Percentiles rank a stretch among this genome's conserved stretches.
These are phyloP conservation scores for Globisporangium paddicum DNA, from an alignment of 352 stramenopile species.

Conservation along the genomic window DNA sequence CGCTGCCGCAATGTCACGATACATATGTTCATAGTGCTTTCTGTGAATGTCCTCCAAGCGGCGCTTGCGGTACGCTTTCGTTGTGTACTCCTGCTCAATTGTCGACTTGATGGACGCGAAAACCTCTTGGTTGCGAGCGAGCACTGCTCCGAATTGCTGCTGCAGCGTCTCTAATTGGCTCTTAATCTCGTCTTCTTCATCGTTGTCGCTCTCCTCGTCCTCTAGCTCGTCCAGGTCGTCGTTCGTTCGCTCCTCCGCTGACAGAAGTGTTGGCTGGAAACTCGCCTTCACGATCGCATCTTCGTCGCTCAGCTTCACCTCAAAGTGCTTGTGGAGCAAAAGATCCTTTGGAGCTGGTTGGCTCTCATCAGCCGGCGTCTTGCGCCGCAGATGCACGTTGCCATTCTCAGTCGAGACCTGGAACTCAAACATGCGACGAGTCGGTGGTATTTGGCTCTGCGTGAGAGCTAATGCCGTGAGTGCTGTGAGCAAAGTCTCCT, in stretches of 20 bases:
- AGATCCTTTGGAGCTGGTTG: slow-evolving; percentile 23
- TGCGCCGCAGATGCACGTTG: slow-evolving; percentile 34
- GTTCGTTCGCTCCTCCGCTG: slow-evolving; percentile 29
- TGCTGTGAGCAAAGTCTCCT: slow-evolving; percentile 16
- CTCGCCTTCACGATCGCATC: slow-evolving; percentile 37
- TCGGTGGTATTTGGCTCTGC: slow-evolving; percentile 10
- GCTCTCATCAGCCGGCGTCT: slow-evolving; percentile 2
- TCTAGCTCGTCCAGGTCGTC: slow-evolving; percentile 37
- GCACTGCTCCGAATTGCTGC: slow-evolving; percentile 34
- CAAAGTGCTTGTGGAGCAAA: slow-evolving; percentile 56
- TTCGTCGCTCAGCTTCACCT: slow-evolving; percentile 28
- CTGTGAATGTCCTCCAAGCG: slow-evolving; percentile 43
- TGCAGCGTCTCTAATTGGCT: slow-evolving; percentile 44
- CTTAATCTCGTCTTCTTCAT: slow-evolving; percentile 45
- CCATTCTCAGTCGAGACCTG: slow-evolving; percentile 40
- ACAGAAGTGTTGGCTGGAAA: slow-evolving; percentile 29
- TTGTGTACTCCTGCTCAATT: slow-evolving; percentile 42
- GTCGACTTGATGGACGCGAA: slow-evolving; percentile 32
- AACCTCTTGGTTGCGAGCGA: slow-evolving; percentile 33
- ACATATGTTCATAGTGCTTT: slow-evolving; percentile 70
- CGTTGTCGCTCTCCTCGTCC: slow-evolving; percentile 36
- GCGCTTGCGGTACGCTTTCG: slow-evolving; percentile 41
- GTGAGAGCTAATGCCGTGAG: not conserved
- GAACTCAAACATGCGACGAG: slow-evolving; percentile 26
- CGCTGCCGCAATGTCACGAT: slow-evolving; percentile 40